Conservation (phyloP, 108 stramenopile genomes). For the Nitzschia palea region DNA sequence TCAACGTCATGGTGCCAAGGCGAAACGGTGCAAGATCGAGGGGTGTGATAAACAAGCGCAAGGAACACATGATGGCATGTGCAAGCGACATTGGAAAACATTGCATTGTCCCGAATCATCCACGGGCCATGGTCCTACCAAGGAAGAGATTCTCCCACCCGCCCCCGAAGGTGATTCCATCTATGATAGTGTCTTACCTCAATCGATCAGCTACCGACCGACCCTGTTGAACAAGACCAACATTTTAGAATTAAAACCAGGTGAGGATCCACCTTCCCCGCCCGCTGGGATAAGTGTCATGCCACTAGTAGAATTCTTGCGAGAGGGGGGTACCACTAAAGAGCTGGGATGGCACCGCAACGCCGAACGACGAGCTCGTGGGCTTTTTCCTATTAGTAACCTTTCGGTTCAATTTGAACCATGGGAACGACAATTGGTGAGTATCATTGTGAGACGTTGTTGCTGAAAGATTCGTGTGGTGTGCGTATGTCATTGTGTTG, state of each 20-base stretch:
- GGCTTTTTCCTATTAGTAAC: conserved; percentile 42
- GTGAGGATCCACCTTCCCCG: conserved; percentile 17
- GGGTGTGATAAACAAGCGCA: conserved; percentile 68
- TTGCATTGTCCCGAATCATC: conserved; percentile 40
- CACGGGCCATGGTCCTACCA: background rate
- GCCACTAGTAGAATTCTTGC: conserved; percentile 45
- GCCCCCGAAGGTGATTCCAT: conserved; percentile 52
- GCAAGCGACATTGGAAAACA: conserved; percentile 71
- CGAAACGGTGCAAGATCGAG: conserved; percentile 67
- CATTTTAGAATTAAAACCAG: background rate
- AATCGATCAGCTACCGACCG: conserved; percentile 51
- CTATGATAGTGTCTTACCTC: conserved; percentile 61
- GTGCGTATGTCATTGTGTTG: background rate
- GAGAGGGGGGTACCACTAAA: conserved; percentile 20
- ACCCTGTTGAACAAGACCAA: conserved; percentile 2
- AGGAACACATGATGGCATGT: conserved; percentile 58
- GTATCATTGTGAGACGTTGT: conserved; percentile 3
- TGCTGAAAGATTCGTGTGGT: background rate
- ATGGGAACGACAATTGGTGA: conserved; percentile 71
- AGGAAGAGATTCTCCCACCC: conserved; percentile 31
- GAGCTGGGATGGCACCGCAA: conserved; percentile 75
- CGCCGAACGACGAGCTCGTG: conserved; percentile 69
- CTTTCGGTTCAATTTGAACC: conserved; percentile 55
- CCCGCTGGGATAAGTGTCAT: conserved; percentile 20
- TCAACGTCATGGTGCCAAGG: conserved; percentile 72